A percentile compares a stretch with the other conserved stretches of the same genome.
Evolutionary conservation across 2,329 filamentous ascomycete genomes (phyloP).

Genomic region (Elsinoe necatrix): DNA sequence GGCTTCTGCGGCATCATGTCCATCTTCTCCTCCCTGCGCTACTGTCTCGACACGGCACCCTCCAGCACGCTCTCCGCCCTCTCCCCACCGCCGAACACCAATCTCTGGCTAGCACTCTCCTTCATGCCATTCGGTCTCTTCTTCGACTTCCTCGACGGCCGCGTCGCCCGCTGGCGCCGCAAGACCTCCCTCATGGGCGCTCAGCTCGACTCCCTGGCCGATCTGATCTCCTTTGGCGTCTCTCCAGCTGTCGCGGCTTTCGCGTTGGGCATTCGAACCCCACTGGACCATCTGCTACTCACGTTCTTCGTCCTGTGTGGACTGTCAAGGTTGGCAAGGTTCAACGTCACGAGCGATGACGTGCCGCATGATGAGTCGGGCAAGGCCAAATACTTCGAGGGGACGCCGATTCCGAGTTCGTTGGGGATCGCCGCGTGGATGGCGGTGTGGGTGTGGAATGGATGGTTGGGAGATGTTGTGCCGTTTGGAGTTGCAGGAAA

Average conservation of each 20-base stretch:
- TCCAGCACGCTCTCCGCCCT: not conserved
- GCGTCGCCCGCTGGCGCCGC: constrained; percentile 89
- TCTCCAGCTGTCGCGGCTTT: constrained; percentile 83
- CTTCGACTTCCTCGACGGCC: constrained; percentile 97
- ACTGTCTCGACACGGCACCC: constrained; percentile 58
- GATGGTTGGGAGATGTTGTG: constrained; percentile 70
- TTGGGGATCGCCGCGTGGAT: constrained; percentile 73
- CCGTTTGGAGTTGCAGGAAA: constrained; percentile 62
- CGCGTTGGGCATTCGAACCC: constrained; percentile 76
- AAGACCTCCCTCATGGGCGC: constrained; percentile 98
- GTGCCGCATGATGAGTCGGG: constrained; percentile 86
- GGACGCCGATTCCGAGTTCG: constrained; percentile 89
- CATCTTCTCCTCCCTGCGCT: constrained; percentile 87
- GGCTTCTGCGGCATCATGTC: constrained; percentile 90
- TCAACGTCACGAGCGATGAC: constrained; percentile 88
- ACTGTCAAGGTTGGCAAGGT: constrained; percentile 83
- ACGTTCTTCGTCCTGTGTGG: constrained; percentile 91
- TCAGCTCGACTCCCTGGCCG: constrained; percentile 90
- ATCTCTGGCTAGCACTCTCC: constrained; percentile 72
- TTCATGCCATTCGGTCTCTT: constrained; percentile 91
- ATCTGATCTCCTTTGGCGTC: constrained; percentile 92
- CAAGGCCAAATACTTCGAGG: constrained; percentile 94
- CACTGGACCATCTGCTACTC: constrained; percentile 71
- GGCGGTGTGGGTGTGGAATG: constrained; percentile 78
- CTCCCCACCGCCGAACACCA: constrained; percentile 42